Evolutionary conservation across 179 eudicot species (phyloP), one percentile per base, ranked within the genome.

Genomic region (Pouteria campechiana): DNA sequence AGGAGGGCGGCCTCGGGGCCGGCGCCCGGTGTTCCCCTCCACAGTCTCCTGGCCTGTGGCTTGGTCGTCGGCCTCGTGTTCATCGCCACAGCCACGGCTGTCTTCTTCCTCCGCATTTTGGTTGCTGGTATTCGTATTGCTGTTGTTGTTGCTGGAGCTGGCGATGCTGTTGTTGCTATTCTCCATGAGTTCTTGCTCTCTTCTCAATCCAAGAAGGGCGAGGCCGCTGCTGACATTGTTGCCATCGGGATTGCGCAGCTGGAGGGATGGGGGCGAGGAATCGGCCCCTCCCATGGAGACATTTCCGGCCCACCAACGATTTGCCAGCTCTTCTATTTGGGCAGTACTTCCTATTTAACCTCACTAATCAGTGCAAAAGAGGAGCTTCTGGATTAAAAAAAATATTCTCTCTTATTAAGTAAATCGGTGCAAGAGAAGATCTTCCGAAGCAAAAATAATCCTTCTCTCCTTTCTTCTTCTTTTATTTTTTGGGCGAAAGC

Each of bases 271-370:
- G 0, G 64, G 7, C 9, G 64, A 18, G 0, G 65, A 35, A 6
- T 71, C 51, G 46, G 63, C 50, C 22, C 64, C 76, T 37, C 70
- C 44, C 78, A 74, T 71, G 15, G 67, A 76, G 40, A 64, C 70
- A 58, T 75, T 72, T 16, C 75, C 87, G 6, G 72, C 74, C 93
- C 93, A 79, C 93, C 93, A 82, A 40, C 81, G 65, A 50, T 79
- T 82, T 10, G 83, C 54, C 93, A 79, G 75, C 3, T 19, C 32
- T 36, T 25, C 9, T 32, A n/a, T n/a, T n/a, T n/a, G n/a, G n/a
- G n/a, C n/a, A n/a, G n/a, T n/a, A n/a, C n/a, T n/a, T n/a, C n/a
- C n/a, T n/a, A n/a, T n/a, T n/a, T n/a, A n/a, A n/a, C n/a, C n/a
- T n/a, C n/a, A n/a, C n/a, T n/a, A n/a, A n/a, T n/a, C n/a, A n/a